phyloP scores from a whole-genome alignment of 495 filamentous ascomycete species.

The Aspergillus campestris region DNA sequence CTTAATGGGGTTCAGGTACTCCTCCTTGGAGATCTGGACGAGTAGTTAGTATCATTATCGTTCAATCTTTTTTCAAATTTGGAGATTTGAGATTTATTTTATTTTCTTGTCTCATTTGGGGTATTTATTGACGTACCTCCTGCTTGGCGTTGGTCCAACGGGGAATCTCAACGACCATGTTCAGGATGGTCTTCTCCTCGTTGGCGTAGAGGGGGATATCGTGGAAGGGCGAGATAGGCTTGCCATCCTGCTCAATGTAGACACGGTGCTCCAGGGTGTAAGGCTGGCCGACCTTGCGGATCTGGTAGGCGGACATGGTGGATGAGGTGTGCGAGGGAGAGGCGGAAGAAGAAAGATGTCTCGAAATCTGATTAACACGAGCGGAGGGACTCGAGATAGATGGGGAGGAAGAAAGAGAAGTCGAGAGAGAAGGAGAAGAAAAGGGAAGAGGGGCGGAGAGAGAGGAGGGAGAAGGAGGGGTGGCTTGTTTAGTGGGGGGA shows the following conservation, averaged over 20 bases:
- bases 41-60: background rate
- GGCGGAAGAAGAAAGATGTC: slow-evolving; percentile 19
- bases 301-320: slow-evolving; percentile 45
- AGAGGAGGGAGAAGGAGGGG: slow-evolving; percentile 31
- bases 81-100: too few relatives aligned
- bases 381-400: slow-evolving; percentile 15
- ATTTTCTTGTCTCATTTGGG: background rate
- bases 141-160: slow-evolving; percentile 99
- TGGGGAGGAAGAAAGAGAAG: slow-evolving; percentile 1
- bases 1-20: slow-evolving; percentile 95
- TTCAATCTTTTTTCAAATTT: too few relatives aligned
- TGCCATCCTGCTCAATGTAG: slow-evolving; percentile 96
- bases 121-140: slow-evolving; percentile 54
- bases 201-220: slow-evolving; percentile 98
- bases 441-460: slow-evolving; percentile 17
- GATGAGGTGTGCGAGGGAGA: slow-evolving; percentile 11
- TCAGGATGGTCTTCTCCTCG: slow-evolving; percentile 81
- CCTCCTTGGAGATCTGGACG: slow-evolving; percentile 86
- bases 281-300: slow-evolving; percentile 79
- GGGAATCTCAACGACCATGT: slow-evolving; percentile 99
- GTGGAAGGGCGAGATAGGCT: slow-evolving; percentile 91
- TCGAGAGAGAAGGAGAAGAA: slow-evolving; percentile 13
- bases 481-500: slow-evolving; percentile 36
- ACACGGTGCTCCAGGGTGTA: slow-evolving; percentile 96
- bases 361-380: slow-evolving; percentile 18